A percentile compares a stretch with the other conserved stretches of the same genome.
These are phyloP conservation scores for Asterochloris erici DNA, from an alignment of 139 green algal genomes.

Conservation along the genomic window DNA sequence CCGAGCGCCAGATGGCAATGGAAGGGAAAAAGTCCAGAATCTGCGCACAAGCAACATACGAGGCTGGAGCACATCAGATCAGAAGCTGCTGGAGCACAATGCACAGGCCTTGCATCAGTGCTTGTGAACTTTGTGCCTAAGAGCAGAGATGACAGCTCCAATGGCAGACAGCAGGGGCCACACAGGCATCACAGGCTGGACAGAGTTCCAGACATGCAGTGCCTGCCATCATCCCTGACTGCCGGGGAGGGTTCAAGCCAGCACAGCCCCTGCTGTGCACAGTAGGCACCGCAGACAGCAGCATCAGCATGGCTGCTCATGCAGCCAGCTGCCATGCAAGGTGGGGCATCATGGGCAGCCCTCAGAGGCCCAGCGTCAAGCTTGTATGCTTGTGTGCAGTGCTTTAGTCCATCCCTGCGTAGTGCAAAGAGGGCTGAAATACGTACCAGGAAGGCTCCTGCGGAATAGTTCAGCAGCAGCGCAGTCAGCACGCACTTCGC, in stretches of 20 bases:
- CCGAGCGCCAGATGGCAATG: conserved; percentile 33
- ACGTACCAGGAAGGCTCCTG: conserved; percentile 39
- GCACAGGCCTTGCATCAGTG: background rate
- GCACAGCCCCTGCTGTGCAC: too few species aligned
- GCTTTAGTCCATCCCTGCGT: too few species aligned
- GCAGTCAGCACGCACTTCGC: conserved; percentile 38
- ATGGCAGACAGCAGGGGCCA: background rate
- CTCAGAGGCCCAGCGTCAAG: background rate
- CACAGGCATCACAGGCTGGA: background rate
- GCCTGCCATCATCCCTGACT: background rate
- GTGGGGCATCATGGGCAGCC: background rate
- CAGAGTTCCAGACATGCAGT: background rate
- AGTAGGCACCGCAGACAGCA: background rate
- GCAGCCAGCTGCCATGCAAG: background rate
- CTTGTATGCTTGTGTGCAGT: too few species aligned
- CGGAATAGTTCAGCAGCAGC: conserved; percentile 44
- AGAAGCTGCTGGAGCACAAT: background rate
- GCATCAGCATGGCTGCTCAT: background rate
- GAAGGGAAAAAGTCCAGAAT: conserved; percentile 33
- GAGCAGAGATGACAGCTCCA: background rate
- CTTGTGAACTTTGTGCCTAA: too few species aligned
- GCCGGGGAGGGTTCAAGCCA: too few species aligned
- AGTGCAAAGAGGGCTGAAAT: background rate
- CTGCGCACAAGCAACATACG: conserved; percentile 13
- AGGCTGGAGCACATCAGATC: background rate